Conservation (phyloP, 495 filamentous ascomycete species). For the Paragyromitra xinjiangensis region DNA sequence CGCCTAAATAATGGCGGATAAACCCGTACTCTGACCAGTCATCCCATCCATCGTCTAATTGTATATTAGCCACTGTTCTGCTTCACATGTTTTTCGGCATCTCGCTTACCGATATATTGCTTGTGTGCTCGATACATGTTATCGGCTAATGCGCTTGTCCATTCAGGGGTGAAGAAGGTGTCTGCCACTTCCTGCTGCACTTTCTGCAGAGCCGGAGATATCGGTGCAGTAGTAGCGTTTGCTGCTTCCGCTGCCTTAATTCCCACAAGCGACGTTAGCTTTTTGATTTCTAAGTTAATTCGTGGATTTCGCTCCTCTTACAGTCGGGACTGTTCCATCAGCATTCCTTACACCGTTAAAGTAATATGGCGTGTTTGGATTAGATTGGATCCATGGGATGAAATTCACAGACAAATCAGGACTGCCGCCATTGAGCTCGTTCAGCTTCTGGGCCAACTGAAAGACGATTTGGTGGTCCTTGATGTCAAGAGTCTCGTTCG, state of each 20-base stretch:
- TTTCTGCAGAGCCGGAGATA: constrained; percentile 57
- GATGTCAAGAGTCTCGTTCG: constrained; percentile 65
- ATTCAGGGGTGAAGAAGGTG: constrained; percentile 53
- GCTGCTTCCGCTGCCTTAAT: constrained; percentile 28
- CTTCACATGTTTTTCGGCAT: constrained; percentile 15
- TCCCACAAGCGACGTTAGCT: background rate
- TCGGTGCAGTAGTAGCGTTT: constrained; percentile 47
- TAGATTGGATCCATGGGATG: constrained; percentile 69
- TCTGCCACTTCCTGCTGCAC: constrained; percentile 59
- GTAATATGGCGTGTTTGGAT: constrained; percentile 64
- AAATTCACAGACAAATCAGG: constrained; percentile 65
- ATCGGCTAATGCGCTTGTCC: constrained; percentile 62
- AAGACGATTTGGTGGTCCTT: constrained; percentile 68
- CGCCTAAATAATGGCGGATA: constrained; percentile 67
- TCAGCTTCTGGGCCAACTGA: constrained; percentile 69
- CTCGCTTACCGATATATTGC: constrained; percentile 59
- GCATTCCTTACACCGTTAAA: constrained; percentile 65
- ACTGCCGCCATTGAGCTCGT: constrained; percentile 65
- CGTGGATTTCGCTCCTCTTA: constrained; percentile 53
- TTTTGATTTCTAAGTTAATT: constrained; percentile 14
- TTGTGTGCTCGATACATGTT: constrained; percentile 75
- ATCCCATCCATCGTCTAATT: constrained; percentile 60
- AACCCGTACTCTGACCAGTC: constrained; percentile 72
- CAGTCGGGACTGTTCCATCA: constrained; percentile 62
- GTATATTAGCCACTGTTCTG: background rate